Percentiles rank a stretch among this genome's conserved stretches.
phyloP scores from a whole-genome alignment of 2,329 filamentous ascomycete species.

The Juglanconis oblonga region DNA sequence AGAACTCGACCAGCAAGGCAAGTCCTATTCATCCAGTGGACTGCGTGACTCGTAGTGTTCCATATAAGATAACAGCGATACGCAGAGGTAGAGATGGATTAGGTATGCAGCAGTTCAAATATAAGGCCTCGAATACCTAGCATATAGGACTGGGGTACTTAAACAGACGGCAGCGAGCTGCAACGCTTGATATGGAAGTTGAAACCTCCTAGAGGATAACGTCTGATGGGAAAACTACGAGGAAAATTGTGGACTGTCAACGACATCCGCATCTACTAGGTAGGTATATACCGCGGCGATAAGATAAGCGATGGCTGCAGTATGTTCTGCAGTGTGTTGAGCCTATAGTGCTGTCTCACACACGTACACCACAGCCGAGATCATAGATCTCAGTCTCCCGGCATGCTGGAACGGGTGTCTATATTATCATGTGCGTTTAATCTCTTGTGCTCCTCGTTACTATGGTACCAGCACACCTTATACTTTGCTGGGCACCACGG shows the following conservation, averaged over 20 bases:
- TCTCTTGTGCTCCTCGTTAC: not conserved
- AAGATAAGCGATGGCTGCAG: slow-evolving; percentile 11
- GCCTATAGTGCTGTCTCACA: not conserved
- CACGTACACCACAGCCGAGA: not conserved
- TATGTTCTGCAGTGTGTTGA: not conserved
- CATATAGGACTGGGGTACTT: too few species aligned
- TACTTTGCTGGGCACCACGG: too few species aligned
- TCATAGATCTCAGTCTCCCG: not conserved
- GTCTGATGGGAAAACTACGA: too few species aligned
- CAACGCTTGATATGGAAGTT: too few species aligned
- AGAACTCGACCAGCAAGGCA: not conserved
- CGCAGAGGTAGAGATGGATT: too few species aligned
- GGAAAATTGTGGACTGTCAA: too few species aligned
- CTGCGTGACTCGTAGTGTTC: not conserved
- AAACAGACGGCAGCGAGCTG: too few species aligned
- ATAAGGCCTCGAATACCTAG: too few species aligned
- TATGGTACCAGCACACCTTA: not conserved
- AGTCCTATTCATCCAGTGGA: not conserved
- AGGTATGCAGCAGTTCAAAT: too few species aligned
- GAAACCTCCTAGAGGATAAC: too few species aligned
- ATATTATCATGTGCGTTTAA: not conserved
- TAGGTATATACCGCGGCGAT: not conserved
- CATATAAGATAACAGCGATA: not conserved
- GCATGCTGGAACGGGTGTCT: not conserved
- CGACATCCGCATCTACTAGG: not conserved